A percentile compares a stretch with the other conserved stretches of the same genome.
These are phyloP conservation scores for Thermothelomyces thermophilus DNA, from an alignment of 2,329 filamentous ascomycete genomes.

Conservation along the genomic window DNA sequence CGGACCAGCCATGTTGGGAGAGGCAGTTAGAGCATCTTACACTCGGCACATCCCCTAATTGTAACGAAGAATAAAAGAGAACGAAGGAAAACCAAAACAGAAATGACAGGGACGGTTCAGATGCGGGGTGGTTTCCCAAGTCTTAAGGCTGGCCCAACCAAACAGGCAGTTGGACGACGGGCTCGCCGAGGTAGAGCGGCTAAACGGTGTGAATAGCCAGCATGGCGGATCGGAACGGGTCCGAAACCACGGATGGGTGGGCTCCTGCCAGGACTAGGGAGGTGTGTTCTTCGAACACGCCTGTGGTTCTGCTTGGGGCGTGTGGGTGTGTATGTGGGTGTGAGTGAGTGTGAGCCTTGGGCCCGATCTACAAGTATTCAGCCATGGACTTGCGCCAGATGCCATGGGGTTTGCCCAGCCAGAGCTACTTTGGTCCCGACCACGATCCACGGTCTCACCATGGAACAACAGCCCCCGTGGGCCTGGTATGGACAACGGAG, in stretches of 20 bases:
- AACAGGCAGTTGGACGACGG: conserved; percentile 1
- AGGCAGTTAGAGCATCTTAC: conserved; percentile 14
- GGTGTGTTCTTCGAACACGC: conserved; percentile 20
- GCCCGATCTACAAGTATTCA: neutral
- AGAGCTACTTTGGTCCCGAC: too few relatives aligned
- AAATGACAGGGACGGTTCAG: conserved; percentile 4
- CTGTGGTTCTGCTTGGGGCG: neutral
- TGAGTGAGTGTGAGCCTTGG: too few relatives aligned
- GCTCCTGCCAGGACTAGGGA: conserved; percentile 18
- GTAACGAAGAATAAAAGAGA: conserved; percentile 3
- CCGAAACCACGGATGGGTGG: conserved; percentile 23
- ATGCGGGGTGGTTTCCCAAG: neutral
- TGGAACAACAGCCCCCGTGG: conserved; percentile 3
- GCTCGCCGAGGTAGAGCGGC: conserved; percentile 11
- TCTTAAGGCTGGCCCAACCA: conserved; percentile 4
- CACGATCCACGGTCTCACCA: neutral
- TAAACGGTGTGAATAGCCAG: conserved; percentile 12
- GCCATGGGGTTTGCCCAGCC: too few relatives aligned
- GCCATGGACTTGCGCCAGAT: too few relatives aligned
- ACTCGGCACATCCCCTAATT: conserved; percentile 14
- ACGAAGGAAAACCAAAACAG: neutral
- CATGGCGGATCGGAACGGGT: conserved; percentile 15
- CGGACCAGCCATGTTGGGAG: conserved; percentile 21
- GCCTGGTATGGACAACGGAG: neutral
- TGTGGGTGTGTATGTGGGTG: too few relatives aligned